phyloP scores from a whole-genome alignment of 2,329 filamentous ascomycete species.

The Blastomyces parvus region DNA sequence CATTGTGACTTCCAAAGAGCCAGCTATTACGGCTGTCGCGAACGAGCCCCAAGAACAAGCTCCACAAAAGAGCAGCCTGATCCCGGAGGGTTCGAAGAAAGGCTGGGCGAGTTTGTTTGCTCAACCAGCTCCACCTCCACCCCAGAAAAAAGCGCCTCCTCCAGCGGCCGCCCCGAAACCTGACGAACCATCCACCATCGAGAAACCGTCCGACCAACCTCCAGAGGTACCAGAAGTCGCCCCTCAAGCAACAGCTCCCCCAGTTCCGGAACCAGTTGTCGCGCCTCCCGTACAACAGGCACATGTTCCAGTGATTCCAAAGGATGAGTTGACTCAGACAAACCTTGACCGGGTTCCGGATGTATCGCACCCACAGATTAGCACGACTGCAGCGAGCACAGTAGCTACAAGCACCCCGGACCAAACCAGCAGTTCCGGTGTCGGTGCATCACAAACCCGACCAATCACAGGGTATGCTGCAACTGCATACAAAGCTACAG shows the following conservation, averaged over 20 bases:
- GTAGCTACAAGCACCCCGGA: constrained; percentile 81
- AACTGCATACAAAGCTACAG: constrained; percentile 69
- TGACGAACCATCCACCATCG: constrained; percentile 28
- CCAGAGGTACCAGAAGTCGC: constrained; percentile 16
- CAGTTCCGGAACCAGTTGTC: constrained; percentile 27
- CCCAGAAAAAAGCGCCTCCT: constrained; percentile 43
- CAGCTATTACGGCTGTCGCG: constrained; percentile 16
- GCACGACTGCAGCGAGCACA: constrained; percentile 80
- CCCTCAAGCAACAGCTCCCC: constrained; percentile 33
- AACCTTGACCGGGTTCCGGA: constrained; percentile 90
- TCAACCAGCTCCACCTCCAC: constrained; percentile 46
- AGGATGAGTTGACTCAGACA: constrained; percentile 77
- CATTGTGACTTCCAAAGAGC: constrained; percentile 18
- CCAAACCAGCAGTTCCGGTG: constrained; percentile 51
- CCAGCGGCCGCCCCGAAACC: constrained; percentile 23
- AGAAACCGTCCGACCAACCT: constrained; percentile 20
- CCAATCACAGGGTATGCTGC: constrained; percentile 65
- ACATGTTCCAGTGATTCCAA: constrained; percentile 49
- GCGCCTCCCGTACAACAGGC: constrained; percentile 33
- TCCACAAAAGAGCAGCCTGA: constrained; percentile 26
- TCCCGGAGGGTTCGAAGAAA: constrained; percentile 35
- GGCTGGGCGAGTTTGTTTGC: constrained; percentile 68
- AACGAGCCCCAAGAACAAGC: constrained; percentile 13
- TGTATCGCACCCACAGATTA: constrained; percentile 63
- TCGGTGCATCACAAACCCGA: constrained; percentile 45